Evolutionary conservation across 2,329 filamentous ascomycete species (phyloP).

Genomic region (Aureobasidium sp.): DNA sequence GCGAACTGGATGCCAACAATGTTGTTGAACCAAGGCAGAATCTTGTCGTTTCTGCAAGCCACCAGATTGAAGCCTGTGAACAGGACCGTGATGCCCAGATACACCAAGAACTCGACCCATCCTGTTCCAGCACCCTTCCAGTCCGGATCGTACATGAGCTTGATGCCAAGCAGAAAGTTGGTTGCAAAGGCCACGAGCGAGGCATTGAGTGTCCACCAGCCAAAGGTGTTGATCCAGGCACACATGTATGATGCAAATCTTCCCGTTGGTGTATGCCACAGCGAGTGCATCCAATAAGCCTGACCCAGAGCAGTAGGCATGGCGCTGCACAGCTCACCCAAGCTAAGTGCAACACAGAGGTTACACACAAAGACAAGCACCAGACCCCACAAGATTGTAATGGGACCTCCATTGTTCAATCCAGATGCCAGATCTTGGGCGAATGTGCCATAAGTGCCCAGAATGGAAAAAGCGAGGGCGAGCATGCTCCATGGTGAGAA

Average conservation of each 20-base stretch:
- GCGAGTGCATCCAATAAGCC: conserved; percentile 49
- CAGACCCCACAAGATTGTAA: conserved; percentile 51
- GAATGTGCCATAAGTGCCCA: conserved; percentile 54
- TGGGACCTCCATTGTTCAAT: conserved; percentile 48
- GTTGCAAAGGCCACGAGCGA: conserved; percentile 54
- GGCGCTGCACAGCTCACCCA: conserved; percentile 51
- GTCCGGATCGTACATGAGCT: conserved; percentile 45
- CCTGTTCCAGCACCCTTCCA: conserved; percentile 41
- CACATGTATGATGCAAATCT: conserved; percentile 51
- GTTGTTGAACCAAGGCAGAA: conserved; percentile 50
- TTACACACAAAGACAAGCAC: conserved; percentile 47
- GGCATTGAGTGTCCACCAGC: conserved; percentile 52
- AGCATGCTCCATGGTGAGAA: conserved; percentile 53
- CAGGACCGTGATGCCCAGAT: conserved; percentile 42
- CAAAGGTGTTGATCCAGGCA: conserved; percentile 55
- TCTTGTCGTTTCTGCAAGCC: conserved; percentile 43
- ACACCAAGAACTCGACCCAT: conserved; percentile 52
- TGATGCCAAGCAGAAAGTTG: conserved; percentile 52
- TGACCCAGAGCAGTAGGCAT: conserved; percentile 57
- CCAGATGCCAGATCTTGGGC: conserved; percentile 48
- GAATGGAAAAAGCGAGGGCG: conserved; percentile 49
- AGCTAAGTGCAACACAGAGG: conserved; percentile 47
- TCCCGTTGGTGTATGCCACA: conserved; percentile 36
- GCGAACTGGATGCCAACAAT: conserved; percentile 50
- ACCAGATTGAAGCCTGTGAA: conserved; percentile 48